Evolutionary conservation across 345 rosid species (phyloP).

Genomic region (Salix arbutifolia): DNA sequence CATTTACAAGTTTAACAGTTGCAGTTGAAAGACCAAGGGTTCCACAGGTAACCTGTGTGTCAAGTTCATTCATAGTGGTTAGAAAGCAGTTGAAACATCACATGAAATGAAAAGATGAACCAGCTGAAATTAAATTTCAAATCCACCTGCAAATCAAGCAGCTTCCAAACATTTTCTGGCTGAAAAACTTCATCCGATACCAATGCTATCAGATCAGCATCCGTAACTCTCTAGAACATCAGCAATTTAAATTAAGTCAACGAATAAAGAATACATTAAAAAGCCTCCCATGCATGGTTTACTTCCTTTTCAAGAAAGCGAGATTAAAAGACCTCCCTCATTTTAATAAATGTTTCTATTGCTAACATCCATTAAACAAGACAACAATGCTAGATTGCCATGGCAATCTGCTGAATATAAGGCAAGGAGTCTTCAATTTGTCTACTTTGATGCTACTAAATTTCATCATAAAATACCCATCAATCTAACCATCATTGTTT

Average conservation of each 20-base stretch:
- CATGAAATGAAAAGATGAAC: background rate
- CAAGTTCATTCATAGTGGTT: background rate
- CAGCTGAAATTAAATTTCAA: background rate
- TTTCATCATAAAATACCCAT: background rate
- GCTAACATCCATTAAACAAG: background rate
- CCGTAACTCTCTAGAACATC: slow-evolving; percentile 64
- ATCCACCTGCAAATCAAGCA: slow-evolving; percentile 75
- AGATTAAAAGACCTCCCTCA: background rate
- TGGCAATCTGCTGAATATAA: background rate
- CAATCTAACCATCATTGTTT: background rate
- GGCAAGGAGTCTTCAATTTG: background rate
- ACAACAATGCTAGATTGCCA: background rate
- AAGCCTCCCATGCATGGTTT: background rate
- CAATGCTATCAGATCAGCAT: slow-evolving; percentile 83
- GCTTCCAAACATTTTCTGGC: slow-evolving; percentile 79
- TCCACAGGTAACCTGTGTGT: slow-evolving; percentile 81
- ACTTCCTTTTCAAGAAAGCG: background rate
- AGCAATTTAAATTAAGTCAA: slow-evolving; percentile 19
- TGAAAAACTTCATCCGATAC: slow-evolving; percentile 98
- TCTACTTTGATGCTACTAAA: background rate
- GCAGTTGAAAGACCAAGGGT: slow-evolving; percentile 89
- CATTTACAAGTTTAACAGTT: slow-evolving; percentile 71
- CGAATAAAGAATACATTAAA: background rate
- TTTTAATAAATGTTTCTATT: no score
- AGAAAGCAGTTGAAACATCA: background rate